Conservation (phyloP, 352 stramenopile genomes). For the Phytopythium cucurbitacearum region DNA sequence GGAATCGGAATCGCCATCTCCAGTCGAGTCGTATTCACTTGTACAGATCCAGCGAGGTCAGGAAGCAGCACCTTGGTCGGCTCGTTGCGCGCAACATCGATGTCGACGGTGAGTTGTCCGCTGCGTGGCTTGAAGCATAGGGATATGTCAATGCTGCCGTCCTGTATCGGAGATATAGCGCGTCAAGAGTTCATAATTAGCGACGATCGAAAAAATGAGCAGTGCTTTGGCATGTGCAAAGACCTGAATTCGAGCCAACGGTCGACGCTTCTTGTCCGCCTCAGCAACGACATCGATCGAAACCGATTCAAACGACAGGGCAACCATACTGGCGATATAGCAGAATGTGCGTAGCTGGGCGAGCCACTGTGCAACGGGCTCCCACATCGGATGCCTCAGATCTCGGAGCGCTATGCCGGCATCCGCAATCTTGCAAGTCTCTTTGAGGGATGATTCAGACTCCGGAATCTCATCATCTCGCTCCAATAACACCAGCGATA, state of each 20-base stretch:
- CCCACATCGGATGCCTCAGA: conserved; percentile 37
- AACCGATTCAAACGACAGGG: conserved; percentile 23
- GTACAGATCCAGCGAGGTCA: too few species aligned
- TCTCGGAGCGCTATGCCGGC: not conserved
- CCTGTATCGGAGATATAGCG: too few species aligned
- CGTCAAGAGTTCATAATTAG: too few species aligned
- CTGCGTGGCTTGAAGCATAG: too few species aligned
- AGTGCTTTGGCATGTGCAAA: not conserved
- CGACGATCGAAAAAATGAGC: too few species aligned
- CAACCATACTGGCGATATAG: conserved; percentile 27
- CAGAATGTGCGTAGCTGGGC: conserved; percentile 31
- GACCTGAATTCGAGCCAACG: conserved; percentile 19
- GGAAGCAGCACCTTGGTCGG: too few species aligned
- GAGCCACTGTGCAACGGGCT: conserved; percentile 24
- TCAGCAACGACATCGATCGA: conserved; percentile 28
- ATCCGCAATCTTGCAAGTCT: not conserved
- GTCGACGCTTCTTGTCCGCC: conserved; percentile 1
- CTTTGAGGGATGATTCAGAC: too few species aligned
- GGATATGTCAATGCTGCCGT: too few species aligned
- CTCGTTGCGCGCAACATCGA: too few species aligned
- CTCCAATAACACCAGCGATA: conserved; percentile 18
- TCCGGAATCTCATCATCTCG: not conserved
- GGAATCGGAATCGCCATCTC: too few species aligned
- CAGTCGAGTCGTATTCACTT: too few species aligned
- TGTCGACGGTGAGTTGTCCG: too few species aligned